Conservation (phyloP, 805 yeast genomes). For the Wickerhamomyces silvicola region DNA sequence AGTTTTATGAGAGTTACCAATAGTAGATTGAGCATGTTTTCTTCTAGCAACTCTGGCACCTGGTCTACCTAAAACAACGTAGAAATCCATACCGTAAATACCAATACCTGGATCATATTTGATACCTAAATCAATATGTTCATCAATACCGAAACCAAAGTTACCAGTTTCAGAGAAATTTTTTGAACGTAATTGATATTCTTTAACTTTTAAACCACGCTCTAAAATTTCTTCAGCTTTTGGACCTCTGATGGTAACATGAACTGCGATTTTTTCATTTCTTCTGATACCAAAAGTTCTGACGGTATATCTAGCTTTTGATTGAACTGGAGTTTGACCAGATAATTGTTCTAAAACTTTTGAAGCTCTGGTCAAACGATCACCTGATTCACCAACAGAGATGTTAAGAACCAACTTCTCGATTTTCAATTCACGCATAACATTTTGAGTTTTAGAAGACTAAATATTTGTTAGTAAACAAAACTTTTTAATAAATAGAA, state of each 20-base stretch:
- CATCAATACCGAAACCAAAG: slow-evolving; percentile 99
- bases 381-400: slow-evolving; percentile 99
- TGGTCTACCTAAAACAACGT: slow-evolving; percentile 98
- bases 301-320: slow-evolving; percentile 99
- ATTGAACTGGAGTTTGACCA: slow-evolving; percentile 99
- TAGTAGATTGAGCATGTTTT: slow-evolving; percentile 85
- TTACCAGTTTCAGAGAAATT: slow-evolving; percentile 99
- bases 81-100: slow-evolving; percentile 99
- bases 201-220: slow-evolving; percentile 99
- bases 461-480: slow-evolving; percentile 17
- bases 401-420: slow-evolving; percentile 99
- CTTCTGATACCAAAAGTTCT: slow-evolving; percentile 99
- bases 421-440: slow-evolving; percentile 98
- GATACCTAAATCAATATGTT: slow-evolving; percentile 99
- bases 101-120: slow-evolving; percentile 99
- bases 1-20: slow-evolving; percentile 92
- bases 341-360: slow-evolving; percentile 99
- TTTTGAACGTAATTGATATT: slow-evolving; percentile 89
- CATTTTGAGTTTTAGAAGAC: slow-evolving; percentile 70
- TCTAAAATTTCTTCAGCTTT: slow-evolving; percentile 99
- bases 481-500: no score
- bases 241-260: slow-evolving; percentile 99
- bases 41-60: slow-evolving; percentile 98
- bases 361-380: slow-evolving; percentile 99
- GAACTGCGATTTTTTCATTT: slow-evolving; percentile 99